Conservation (phyloP, 2,329 filamentous ascomycete species). For the Beauveria sp. region DNA sequence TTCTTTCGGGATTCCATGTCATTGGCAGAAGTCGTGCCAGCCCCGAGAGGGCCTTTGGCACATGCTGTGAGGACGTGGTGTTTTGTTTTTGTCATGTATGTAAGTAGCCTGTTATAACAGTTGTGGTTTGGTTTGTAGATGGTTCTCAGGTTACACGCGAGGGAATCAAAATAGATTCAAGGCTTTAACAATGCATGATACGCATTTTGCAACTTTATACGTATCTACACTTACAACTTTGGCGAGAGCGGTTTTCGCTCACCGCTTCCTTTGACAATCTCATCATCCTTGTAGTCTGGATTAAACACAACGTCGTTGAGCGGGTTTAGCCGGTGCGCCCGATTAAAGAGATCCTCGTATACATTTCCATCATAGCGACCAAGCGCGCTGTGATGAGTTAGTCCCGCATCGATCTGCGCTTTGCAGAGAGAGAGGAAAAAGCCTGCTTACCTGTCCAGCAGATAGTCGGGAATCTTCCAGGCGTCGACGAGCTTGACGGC, state of each 20-base stretch:
- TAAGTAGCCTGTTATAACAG: too few species aligned
- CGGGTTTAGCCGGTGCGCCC: constrained; percentile 65
- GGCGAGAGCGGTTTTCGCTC: constrained; percentile 2
- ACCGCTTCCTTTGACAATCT: constrained; percentile 9
- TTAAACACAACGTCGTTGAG: constrained; percentile 65
- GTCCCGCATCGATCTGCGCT: not conserved
- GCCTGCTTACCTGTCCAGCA: constrained; percentile 49
- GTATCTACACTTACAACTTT: not conserved
- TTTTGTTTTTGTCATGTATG: too few species aligned
- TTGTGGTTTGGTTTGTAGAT: too few species aligned
- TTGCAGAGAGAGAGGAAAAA: not conserved
- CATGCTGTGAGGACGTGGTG: too few species aligned
- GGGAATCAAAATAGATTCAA: too few species aligned
- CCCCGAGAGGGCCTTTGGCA: not conserved
- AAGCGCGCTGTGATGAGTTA: constrained; percentile 33
- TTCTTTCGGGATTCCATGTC: not conserved
- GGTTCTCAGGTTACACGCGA: too few species aligned
- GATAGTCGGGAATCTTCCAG: constrained; percentile 74
- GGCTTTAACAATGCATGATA: too few species aligned
- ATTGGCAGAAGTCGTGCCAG: not conserved
- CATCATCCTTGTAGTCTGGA: constrained; percentile 51
- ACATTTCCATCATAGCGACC: constrained; percentile 67
- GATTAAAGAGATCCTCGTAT: constrained; percentile 68
- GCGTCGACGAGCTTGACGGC: constrained; percentile 63
- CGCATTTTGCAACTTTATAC: not conserved